phyloP scores from a whole-genome alignment of 2,329 filamentous ascomycete species.

The Claviceps sp. region DNA sequence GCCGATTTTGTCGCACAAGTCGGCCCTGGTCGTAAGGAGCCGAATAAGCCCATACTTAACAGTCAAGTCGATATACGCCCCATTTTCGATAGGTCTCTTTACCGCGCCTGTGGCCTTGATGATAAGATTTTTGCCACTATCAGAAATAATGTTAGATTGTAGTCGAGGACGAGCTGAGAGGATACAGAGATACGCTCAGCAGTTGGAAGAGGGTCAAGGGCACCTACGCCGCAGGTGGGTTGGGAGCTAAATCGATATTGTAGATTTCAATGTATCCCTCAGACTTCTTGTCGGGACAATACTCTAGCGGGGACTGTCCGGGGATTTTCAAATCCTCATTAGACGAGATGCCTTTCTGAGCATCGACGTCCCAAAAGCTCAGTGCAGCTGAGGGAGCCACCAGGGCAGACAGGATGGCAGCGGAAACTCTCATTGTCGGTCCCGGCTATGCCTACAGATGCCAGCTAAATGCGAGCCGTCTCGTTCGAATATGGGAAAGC shows the following conservation, averaged over 20 bases:
- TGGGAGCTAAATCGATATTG: slow-evolving; percentile 68
- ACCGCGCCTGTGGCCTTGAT: slow-evolving; percentile 74
- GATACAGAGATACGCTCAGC: not conserved
- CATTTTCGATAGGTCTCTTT: slow-evolving; percentile 56
- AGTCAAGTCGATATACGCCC: slow-evolving; percentile 66
- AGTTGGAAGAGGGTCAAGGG: not conserved
- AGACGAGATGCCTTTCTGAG: slow-evolving; percentile 24
- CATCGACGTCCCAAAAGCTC: slow-evolving; percentile 26
- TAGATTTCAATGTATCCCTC: slow-evolving; percentile 64
- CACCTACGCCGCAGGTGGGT: slow-evolving; percentile 69
- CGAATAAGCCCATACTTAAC: slow-evolving; percentile 94
- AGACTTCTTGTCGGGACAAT: slow-evolving; percentile 54
- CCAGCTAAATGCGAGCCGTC: not conserved
- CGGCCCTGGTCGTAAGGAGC: slow-evolving; percentile 65
- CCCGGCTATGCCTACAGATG: not conserved
- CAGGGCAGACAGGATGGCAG: slow-evolving; percentile 32
- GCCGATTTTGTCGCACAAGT: slow-evolving; percentile 78
- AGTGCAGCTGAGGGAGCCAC: slow-evolving; percentile 30
- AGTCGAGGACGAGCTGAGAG: not conserved
- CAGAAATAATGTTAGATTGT: slow-evolving; percentile 11
- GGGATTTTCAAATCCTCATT: slow-evolving; percentile 52
- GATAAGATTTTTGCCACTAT: slow-evolving; percentile 61
- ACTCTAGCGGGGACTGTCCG: slow-evolving; percentile 73
- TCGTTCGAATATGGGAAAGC: not conserved
- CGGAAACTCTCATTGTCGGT: slow-evolving; percentile 21